Conservation (phyloP, 192 early-diverging fungal species). For the Backusella parvicylindrica region DNA sequence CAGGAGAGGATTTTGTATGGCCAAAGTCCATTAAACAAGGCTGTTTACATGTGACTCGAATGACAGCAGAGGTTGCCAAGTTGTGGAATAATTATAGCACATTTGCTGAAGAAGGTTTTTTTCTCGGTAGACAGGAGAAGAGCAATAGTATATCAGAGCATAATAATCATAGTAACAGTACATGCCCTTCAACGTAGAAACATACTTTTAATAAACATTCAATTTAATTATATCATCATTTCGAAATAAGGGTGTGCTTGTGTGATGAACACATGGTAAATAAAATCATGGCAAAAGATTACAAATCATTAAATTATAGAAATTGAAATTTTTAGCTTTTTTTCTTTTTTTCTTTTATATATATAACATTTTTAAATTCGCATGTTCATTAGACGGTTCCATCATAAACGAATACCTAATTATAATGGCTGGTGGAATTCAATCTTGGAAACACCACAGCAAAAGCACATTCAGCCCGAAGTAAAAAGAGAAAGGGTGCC, state of each 20-base stretch:
- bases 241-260: too few relatives aligned
- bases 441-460: conserved; percentile 4
- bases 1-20: conserved; percentile 30
- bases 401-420: conserved; percentile 12
- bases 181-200: conserved; percentile 1
- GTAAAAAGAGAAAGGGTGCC: neutral
- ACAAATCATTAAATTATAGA: neutral
- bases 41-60: conserved; percentile 25
- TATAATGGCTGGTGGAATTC: conserved; percentile 21
- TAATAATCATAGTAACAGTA: neutral
- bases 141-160: neutral
- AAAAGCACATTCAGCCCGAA: neutral
- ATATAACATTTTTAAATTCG: too few relatives aligned
- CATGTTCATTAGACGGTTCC: neutral
- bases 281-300: too few relatives aligned
- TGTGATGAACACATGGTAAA: too few relatives aligned
- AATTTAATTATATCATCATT: too few relatives aligned
- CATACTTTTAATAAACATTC: neutral
- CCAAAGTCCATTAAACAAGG: conserved; percentile 34
- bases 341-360: neutral
- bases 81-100: conserved; percentile 30
- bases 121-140: conserved; percentile 16
- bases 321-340: neutral
- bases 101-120: conserved; percentile 31
- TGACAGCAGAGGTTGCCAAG: conserved; percentile 32